These are phyloP conservation scores for Exsudoporus frostii DNA, from an alignment of 768 basidiomycete species.

Conservation along the genomic window DNA sequence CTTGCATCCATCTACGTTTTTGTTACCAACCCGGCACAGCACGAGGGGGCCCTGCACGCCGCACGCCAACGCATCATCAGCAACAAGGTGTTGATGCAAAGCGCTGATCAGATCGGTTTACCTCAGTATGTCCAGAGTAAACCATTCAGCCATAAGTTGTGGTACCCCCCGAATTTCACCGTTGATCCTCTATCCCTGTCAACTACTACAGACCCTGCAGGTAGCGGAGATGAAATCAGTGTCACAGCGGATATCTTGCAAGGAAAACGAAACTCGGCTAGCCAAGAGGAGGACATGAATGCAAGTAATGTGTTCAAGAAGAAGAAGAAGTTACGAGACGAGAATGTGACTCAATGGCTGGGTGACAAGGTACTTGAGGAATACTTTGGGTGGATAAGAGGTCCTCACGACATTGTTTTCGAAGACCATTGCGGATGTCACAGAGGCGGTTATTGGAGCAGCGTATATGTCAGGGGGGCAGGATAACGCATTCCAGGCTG, in stretches of 20 bases:
- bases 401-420: conserved; percentile 14
- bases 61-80: conserved; percentile 69
- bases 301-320: conserved; percentile 22
- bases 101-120: conserved; percentile 55
- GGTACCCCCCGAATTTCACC: conserved; percentile 53
- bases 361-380: conserved; percentile 66
- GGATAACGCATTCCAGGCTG: conserved; percentile 59
- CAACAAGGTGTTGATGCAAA: conserved; percentile 61
- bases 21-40: conserved; percentile 58
- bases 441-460: conserved; percentile 82
- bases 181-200: conserved; percentile 23
- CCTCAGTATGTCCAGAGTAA: conserved; percentile 73
- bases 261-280: conserved; percentile 9
- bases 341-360: conserved; percentile 50
- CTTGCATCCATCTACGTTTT: conserved; percentile 72
- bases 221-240: conserved; percentile 32
- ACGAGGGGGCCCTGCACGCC: conserved; percentile 66
- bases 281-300: conserved; percentile 11
- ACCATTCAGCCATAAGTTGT: conserved; percentile 62
- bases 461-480: conserved; percentile 73
- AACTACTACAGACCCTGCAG: conserved; percentile 18
- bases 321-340: conserved; percentile 43
- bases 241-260: conserved; percentile 7
- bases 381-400: neutral
- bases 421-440: conserved; percentile 79